Evolutionary conservation across 2,329 filamentous ascomycete species (phyloP).

Genomic region (Calonectria honghensis): DNA sequence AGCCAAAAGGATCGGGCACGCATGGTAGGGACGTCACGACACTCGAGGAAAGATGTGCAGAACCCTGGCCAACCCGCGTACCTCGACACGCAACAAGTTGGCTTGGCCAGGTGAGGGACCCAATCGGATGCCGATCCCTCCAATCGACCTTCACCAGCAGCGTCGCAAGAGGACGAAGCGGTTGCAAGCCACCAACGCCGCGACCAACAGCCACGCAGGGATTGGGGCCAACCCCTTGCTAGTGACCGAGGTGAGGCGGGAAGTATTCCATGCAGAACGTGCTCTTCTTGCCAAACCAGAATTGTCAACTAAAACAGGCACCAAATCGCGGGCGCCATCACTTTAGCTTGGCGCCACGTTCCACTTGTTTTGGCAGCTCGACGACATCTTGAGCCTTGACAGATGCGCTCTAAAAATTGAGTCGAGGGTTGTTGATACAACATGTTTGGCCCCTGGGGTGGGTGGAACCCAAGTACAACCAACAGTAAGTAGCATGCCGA

Average conservation of each 20-base stretch:
- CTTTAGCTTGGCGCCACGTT: conserved; percentile 9
- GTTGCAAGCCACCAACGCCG: conserved; percentile 27
- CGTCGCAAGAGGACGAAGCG: conserved; percentile 17
- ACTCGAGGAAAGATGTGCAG: conserved; percentile 11
- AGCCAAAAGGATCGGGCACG: background rate
- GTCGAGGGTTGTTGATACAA: background rate
- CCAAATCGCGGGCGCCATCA: conserved; percentile 12
- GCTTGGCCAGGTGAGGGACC: background rate
- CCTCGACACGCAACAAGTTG: conserved; percentile 22
- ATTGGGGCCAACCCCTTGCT: conserved; percentile 13
- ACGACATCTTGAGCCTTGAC: conserved; percentile 10
- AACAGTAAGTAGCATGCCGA: background rate
- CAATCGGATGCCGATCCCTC: conserved; percentile 29
- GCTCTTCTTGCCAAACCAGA: background rate
- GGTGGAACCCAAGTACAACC: background rate
- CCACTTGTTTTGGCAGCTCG: conserved; percentile 15
- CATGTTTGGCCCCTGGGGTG: background rate
- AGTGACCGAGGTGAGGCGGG: background rate
- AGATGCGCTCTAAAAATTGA: conserved; percentile 5
- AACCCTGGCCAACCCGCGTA: conserved; percentile 8
- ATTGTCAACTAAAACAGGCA: background rate
- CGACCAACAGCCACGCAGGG: conserved; percentile 11
- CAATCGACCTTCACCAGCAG: conserved; percentile 24
- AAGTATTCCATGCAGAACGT: background rate
- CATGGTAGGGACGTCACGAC: background rate